Evolutionary conservation across 1,284 basidiomycete species (phyloP).

Genomic region (Amylostereum areolatum): DNA sequence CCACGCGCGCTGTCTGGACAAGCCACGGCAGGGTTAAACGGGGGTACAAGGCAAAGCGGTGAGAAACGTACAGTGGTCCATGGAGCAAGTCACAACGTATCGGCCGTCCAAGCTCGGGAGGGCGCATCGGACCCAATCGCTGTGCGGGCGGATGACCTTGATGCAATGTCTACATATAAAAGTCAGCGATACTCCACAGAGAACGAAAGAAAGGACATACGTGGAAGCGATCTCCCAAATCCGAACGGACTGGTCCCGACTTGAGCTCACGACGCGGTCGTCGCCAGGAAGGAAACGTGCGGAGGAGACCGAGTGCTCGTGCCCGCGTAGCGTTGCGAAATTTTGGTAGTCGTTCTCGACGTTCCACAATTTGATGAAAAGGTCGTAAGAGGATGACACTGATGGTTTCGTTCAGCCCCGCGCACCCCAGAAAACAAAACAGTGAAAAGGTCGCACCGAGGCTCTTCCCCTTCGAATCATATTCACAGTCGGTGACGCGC

Average conservation of each 20-base stretch:
- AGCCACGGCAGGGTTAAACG: constrained; percentile 4
- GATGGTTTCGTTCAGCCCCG: not conserved
- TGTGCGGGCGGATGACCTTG: constrained; percentile 55
- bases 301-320: constrained; percentile 71
- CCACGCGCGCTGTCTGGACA: constrained; percentile 56
- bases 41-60: not conserved
- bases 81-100: constrained; percentile 58
- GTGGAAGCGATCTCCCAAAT: constrained; percentile 72
- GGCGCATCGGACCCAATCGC: constrained; percentile 68
- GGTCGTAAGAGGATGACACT: constrained; percentile 72
- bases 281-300: constrained; percentile 72
- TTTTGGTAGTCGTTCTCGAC: constrained; percentile 70
- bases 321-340: constrained; percentile 66
- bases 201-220: constrained; percentile 27
- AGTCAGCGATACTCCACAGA: not conserved
- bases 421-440: not conserved
- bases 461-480: constrained; percentile 60
- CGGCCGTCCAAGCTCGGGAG: constrained; percentile 59
- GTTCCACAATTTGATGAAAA: constrained; percentile 80
- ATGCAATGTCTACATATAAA: constrained; percentile 43
- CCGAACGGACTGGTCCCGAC: constrained; percentile 66
- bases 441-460: constrained; percentile 44
- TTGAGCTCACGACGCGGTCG: constrained; percentile 62
- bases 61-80: constrained; percentile 54
- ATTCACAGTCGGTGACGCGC: constrained; percentile 68